phyloP scores from a whole-genome alignment of 2,329 filamentous ascomycete species.

The Calonectria hawksworthii region DNA sequence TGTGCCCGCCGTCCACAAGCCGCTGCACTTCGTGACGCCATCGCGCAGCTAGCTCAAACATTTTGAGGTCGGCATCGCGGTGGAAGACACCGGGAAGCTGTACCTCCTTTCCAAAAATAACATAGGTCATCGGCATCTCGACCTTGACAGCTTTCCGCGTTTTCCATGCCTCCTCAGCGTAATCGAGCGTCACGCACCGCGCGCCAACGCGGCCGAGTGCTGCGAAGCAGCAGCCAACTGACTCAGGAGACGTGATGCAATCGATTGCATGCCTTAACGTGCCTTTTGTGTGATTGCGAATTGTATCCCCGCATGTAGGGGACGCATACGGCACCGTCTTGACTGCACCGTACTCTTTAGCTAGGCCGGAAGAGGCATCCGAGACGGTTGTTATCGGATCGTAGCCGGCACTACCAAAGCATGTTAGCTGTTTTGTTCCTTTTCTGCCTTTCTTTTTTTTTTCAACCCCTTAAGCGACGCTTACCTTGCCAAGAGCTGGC shows the following conservation, averaged over 20 bases:
- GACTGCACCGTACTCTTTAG: not conserved
- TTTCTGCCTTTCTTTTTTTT: not conserved
- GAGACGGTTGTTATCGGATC: constrained; percentile 12
- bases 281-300: constrained; percentile 2
- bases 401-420: not conserved
- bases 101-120: not conserved
- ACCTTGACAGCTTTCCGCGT: not conserved
- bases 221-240: not conserved
- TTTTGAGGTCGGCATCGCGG: not conserved
- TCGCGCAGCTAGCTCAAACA: not conserved
- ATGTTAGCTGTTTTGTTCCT: not conserved
- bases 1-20: not conserved
- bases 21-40: constrained; percentile 3
- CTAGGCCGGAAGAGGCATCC: not conserved
- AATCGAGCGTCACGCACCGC: not conserved
- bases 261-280: not conserved
- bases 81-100: not conserved
- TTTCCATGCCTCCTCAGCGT: not conserved
- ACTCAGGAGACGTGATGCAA: constrained; percentile 10
- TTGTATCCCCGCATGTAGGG: not conserved
- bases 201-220: not conserved
- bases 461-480: not conserved
- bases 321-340: not conserved
- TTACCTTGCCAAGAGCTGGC: not conserved
- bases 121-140: not conserved